A percentile compares a stretch with the other conserved stretches of the same genome.
Evolutionary conservation across 192 early-diverging fungal species (phyloP).

Genomic region (Mortierella claussenii): DNA sequence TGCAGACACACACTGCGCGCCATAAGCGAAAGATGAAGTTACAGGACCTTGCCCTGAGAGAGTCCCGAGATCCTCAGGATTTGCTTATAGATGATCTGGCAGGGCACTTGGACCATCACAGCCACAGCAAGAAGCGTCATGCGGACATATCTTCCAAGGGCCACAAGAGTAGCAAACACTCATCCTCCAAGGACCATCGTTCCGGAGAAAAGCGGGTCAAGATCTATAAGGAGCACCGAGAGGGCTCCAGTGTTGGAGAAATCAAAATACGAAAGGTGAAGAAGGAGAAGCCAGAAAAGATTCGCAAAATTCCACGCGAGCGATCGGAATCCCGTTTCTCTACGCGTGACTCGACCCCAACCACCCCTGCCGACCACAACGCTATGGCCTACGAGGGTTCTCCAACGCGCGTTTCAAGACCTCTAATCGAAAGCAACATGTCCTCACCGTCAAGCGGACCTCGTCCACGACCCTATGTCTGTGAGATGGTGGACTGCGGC

Average conservation of each 20-base stretch:
- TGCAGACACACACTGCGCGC: conserved; percentile 9
- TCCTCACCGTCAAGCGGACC: conserved; percentile 18
- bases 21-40: conserved; percentile 48
- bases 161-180: conserved; percentile 15
- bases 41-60: conserved; percentile 45
- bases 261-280: neutral
- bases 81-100: conserved; percentile 21
- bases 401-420: conserved; percentile 9
- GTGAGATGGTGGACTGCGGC: conserved; percentile 50
- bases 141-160: conserved; percentile 5
- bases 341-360: conserved; percentile 41
- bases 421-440: conserved; percentile 11
- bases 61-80: conserved; percentile 43
- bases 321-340: conserved; percentile 33
- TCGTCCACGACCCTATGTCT: conserved; percentile 43
- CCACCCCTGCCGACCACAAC: conserved; percentile 20
- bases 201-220: conserved; percentile 19
- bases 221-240: conserved; percentile 8
- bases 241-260: neutral
- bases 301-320: conserved; percentile 18
- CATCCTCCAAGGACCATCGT: conserved; percentile 2
- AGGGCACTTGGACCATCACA: no score
- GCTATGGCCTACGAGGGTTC: conserved; percentile 1
- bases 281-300: conserved; percentile 15
- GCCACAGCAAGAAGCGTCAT: conserved; percentile 28